These are phyloP conservation scores for Flueggea neowawraea DNA, from an alignment of 441 rosid genomes.

Conservation along the genomic window DNA sequence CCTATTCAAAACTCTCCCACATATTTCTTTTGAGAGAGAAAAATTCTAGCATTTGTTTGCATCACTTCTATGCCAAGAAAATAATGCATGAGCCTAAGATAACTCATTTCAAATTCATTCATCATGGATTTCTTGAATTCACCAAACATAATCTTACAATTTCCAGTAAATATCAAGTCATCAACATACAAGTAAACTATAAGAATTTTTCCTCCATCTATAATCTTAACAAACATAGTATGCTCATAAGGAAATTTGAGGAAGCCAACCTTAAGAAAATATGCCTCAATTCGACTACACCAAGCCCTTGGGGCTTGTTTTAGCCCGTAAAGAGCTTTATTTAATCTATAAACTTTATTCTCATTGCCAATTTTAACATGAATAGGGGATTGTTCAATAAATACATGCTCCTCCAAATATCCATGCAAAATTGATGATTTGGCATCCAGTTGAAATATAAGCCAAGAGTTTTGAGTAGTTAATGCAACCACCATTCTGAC, in stretches of 20 bases:
- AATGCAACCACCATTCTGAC: background rate
- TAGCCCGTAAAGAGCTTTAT: slow-evolving; percentile 5
- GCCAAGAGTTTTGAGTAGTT: background rate
- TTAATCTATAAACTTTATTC: background rate
- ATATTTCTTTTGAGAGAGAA: background rate
- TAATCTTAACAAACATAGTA: background rate
- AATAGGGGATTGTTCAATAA: background rate
- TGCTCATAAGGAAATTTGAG: background rate
- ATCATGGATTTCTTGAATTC: background rate
- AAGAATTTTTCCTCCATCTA: background rate
- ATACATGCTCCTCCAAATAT: background rate
- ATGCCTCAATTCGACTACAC: background rate
- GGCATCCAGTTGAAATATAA: background rate
- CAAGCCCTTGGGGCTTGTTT: slow-evolving; percentile 4
- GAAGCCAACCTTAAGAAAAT: background rate
- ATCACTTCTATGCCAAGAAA: background rate
- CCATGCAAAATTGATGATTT: background rate
- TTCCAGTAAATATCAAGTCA: background rate
- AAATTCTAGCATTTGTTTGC: background rate
- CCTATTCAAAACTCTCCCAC: background rate
- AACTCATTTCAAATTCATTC: background rate
- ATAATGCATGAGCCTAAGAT: background rate
- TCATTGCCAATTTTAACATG: background rate
- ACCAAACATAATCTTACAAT: background rate
- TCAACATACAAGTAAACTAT: background rate